Conservation (phyloP, 2,329 filamentous ascomycete genomes). For the Malbranchea cinnamomea region DNA sequence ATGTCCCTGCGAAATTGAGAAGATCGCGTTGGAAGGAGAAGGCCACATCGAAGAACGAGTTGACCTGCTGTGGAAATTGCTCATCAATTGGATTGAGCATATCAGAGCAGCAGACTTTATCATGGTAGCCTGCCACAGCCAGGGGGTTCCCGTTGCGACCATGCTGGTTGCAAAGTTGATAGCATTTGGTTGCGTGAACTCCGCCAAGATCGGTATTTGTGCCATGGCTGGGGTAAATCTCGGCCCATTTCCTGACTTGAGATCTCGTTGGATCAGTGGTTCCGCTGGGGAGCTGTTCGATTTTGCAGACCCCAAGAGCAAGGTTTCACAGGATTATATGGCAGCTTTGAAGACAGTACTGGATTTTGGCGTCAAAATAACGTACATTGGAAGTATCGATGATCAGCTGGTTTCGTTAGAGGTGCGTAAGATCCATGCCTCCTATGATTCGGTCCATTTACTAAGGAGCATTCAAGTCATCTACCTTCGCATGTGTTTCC, state of each 20-base stretch:
- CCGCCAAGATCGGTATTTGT: conserved; percentile 69
- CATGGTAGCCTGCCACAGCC: conserved; percentile 83
- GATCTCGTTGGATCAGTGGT: conserved; percentile 74
- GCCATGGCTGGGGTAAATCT: conserved; percentile 84
- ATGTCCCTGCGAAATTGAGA: conserved; percentile 71
- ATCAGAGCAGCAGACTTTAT: conserved; percentile 80
- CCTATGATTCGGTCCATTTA: background rate
- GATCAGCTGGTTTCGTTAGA: conserved; percentile 92
- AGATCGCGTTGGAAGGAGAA: conserved; percentile 87
- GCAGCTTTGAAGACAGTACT: conserved; percentile 59
- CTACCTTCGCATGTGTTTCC: conserved; percentile 67
- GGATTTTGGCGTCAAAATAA: conserved; percentile 64
- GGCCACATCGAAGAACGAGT: conserved; percentile 82
- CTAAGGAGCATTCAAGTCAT: conserved; percentile 39
- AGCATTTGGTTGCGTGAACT: conserved; percentile 68
- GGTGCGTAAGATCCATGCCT: conserved; percentile 32
- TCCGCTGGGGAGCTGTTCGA: conserved; percentile 92
- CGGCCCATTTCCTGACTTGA: conserved; percentile 84
- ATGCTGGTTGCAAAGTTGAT: conserved; percentile 91
- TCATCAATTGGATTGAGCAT: conserved; percentile 89
- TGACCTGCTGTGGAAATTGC: conserved; percentile 81
- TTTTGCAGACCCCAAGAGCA: conserved; percentile 68
- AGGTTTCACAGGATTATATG: conserved; percentile 69
- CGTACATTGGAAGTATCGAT: conserved; percentile 87
- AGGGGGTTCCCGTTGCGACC: conserved; percentile 84